These are phyloP conservation scores for Gracilaria caudata DNA, from an alignment of 23 red algal species.

Conservation along the genomic window DNA sequence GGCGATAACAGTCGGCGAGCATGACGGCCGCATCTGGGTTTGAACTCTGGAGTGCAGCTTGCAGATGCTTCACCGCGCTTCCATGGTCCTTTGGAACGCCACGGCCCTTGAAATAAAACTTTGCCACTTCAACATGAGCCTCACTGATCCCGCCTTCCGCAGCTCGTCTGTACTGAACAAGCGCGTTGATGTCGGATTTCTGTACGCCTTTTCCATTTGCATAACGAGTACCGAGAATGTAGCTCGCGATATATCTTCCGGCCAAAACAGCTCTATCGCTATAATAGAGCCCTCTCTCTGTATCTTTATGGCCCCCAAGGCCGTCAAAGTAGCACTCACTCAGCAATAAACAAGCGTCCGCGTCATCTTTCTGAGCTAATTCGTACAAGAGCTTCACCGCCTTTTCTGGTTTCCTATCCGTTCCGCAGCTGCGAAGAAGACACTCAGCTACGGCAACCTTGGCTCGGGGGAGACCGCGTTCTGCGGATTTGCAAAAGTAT, in stretches of 20 bases:
- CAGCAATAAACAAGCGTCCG: slow-evolving; percentile 18
- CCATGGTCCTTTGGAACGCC: slow-evolving; percentile 13
- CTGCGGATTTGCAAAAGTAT: slow-evolving; percentile 36
- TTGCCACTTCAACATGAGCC: slow-evolving; percentile 37
- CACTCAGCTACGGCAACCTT: slow-evolving; percentile 56
- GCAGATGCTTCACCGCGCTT: slow-evolving; percentile 33
- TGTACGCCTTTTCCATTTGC: slow-evolving; percentile 34
- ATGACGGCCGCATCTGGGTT: slow-evolving; percentile 26
- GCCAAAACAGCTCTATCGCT: slow-evolving; percentile 30
- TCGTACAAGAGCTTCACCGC: slow-evolving; percentile 14
- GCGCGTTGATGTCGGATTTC: slow-evolving; percentile 12
- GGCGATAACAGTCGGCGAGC: slow-evolving; percentile 42
- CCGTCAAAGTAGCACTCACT: slow-evolving; percentile 66
- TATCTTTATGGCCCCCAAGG: slow-evolving; percentile 6
- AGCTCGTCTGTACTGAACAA: slow-evolving; percentile 24
- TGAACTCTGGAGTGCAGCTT: slow-evolving; percentile 2
- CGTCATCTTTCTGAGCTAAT: slow-evolving; percentile 18
- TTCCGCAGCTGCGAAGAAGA: slow-evolving; percentile 13
- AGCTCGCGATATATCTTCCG: slow-evolving; percentile 39
- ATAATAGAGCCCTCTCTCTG: slow-evolving; percentile 27
- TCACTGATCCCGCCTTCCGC: slow-evolving; percentile 19
- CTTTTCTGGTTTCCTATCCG: background rate
- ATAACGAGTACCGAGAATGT: slow-evolving; percentile 46
- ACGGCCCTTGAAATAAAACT: slow-evolving; percentile 34
- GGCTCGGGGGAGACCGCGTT: slow-evolving; percentile 12